These are phyloP conservation scores for Tylopilus balloui DNA, from an alignment of 768 basidiomycete genomes.

Conservation along the genomic window DNA sequence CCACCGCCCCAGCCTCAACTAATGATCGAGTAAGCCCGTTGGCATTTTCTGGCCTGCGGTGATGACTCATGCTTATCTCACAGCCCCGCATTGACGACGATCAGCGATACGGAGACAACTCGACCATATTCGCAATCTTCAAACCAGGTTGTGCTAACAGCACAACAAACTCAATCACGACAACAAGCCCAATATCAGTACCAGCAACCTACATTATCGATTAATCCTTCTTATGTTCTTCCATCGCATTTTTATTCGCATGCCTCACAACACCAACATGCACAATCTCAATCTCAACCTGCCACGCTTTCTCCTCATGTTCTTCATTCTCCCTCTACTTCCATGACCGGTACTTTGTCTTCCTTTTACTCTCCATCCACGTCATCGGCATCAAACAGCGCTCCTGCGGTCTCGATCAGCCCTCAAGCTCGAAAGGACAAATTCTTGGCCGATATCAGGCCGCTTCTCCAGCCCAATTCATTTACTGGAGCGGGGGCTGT, in stretches of 20 bases:
- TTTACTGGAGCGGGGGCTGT: constrained; percentile 73
- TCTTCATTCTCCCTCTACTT: constrained; percentile 52
- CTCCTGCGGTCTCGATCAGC: constrained; percentile 32
- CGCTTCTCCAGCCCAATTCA: constrained; percentile 51
- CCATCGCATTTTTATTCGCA: constrained; percentile 37
- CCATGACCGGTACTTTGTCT: constrained; percentile 32
- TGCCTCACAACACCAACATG: constrained; percentile 26
- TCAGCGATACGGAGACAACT: constrained; percentile 46
- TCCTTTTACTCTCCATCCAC: constrained; percentile 38
- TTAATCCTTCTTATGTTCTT: constrained; percentile 40
- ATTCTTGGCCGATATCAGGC: constrained; percentile 49
- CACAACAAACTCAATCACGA: constrained; percentile 33
- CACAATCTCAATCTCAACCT: constrained; percentile 39
- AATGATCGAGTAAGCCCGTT: constrained; percentile 61
- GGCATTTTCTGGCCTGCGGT: constrained; percentile 3
- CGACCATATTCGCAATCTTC: constrained; percentile 44
- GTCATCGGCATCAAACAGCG: constrained; percentile 26
- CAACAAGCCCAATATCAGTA: constrained; percentile 37
- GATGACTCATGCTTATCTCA: constrained; percentile 14
- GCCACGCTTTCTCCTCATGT: constrained; percentile 68
- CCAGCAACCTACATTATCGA: constrained; percentile 38
- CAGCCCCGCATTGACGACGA: constrained; percentile 59
- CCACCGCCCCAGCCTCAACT: constrained; percentile 35
- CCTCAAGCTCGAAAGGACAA: constrained; percentile 53
- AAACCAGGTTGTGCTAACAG: constrained; percentile 36